Evolutionary conservation across 2,329 filamentous ascomycete species (phyloP).

Genomic region (Colletotrichum echinochloae): DNA sequence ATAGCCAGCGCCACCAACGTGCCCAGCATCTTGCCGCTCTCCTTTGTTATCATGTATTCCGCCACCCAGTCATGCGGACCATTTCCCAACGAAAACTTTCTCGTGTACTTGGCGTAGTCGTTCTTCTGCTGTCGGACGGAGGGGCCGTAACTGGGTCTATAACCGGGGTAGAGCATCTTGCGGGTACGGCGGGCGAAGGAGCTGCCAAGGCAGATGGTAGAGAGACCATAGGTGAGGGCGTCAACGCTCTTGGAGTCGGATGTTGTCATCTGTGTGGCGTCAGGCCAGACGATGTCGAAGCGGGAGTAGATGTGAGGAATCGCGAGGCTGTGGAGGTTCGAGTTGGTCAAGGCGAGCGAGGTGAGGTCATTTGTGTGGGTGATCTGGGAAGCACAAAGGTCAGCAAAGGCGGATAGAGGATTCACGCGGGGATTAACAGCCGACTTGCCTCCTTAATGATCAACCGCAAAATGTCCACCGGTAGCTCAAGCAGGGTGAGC

Average conservation of each 20-base stretch:
- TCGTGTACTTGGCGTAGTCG: slow-evolving; percentile 81
- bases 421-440: slow-evolving; percentile 5
- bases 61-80: slow-evolving; percentile 82
- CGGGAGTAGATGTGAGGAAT: slow-evolving; percentile 85
- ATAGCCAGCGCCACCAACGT: slow-evolving; percentile 83
- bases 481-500: slow-evolving; percentile 78
- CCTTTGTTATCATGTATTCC: slow-evolving; percentile 85
- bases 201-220: slow-evolving; percentile 80
- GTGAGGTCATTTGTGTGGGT: slow-evolving; percentile 86
- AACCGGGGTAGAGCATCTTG: slow-evolving; percentile 48
- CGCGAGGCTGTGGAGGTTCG: slow-evolving; percentile 78
- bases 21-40: slow-evolving; percentile 89
- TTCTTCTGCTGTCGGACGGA: slow-evolving; percentile 55
- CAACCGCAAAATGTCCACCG: slow-evolving; percentile 81
- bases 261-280: slow-evolving; percentile 68
- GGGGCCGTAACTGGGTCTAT: slow-evolving; percentile 38
- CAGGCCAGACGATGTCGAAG: slow-evolving; percentile 91
- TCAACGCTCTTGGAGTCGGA: slow-evolving; percentile 81
- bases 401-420: slow-evolving; percentile 28
- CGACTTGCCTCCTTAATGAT: slow-evolving; percentile 79
- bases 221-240: slow-evolving; percentile 84
- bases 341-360: slow-evolving; percentile 81
- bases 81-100: slow-evolving; percentile 88
- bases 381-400: slow-evolving; percentile 61
- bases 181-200: slow-evolving; percentile 55